Base-by-base conservation (phyloP, 2,329 filamentous ascomycete genomes). In the Acrodontium crateriforme region DNA sequence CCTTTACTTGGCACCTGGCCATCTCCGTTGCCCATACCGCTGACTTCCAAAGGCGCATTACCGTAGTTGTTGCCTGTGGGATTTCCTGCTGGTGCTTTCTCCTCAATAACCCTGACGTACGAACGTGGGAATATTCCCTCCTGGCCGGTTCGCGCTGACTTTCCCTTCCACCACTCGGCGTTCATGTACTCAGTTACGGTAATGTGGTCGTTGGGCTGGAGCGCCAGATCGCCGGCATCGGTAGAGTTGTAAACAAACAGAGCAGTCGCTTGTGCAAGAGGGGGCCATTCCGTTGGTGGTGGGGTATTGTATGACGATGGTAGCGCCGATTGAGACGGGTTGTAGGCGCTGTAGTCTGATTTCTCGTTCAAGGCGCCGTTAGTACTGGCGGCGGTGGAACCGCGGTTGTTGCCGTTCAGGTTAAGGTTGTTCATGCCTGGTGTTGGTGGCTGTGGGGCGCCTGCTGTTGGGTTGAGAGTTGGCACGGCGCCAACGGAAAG, bases 101-200 rank as follows among this genome's bases (percentile, higher is more conserved):
- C 66, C 43, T 85, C 74, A 28, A 79, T 58, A 28, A 81, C 63
- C 38, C 63, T 67, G 27, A 92, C 85, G 52, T 95, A 95, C 53
- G 71, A 83, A 43, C 78, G 72, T n/a, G 87, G 87, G 67, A 95
- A 95, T 53, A 95, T 93, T 45, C 87, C 87, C 59, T 92, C 82
- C 41, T 71, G 61, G 31, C 78, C 78, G 6, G 84, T 92, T 29
- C 83, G 74, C 47, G 77, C 64, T 57, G 92, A 93, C 44, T 71
- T 72, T 42, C 87, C 87, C 65, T 83, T 77, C 83, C 84, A 94
- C 87, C 87, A 95, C 57, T 95, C 85, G 37, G 76, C 73, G 58
- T 95, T 95, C 78, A 93, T 89, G 62, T 92, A 85, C 23, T 93
- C 82, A 40, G 74, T 71, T 13, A 95, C 79, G 34, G 72, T 69